Percentiles rank a stretch among this genome's conserved stretches.
These are phyloP conservation scores for Pichia sp. DNA, from an alignment of 1,139 yeast genomes.

Conservation along the genomic window DNA sequence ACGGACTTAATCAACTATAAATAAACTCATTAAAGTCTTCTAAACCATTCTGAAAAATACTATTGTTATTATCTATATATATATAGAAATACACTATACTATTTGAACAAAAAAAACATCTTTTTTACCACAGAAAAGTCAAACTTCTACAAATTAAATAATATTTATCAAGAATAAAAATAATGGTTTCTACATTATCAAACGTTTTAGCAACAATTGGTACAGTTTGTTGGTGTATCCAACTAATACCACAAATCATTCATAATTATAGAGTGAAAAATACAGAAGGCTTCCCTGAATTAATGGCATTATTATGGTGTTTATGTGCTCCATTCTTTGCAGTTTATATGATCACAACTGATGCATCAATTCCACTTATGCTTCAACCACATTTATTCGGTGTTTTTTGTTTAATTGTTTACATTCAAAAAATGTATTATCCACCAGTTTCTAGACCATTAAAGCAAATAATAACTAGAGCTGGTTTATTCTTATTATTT, in stretches of 20 bases:
- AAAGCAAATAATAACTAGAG: constrained; percentile 34
- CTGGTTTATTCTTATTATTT: constrained; percentile 36
- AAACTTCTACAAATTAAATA: no score
- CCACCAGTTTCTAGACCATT: constrained; percentile 54
- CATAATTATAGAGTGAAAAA: constrained; percentile 68
- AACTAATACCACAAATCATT: constrained; percentile 77
- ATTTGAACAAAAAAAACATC: no score
- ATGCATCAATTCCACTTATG: constrained; percentile 69
- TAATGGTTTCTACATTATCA: constrained; percentile 38
- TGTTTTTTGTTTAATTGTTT: constrained; percentile 59
- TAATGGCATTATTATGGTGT: constrained; percentile 83
- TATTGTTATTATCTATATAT: no score
- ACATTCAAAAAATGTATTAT: constrained; percentile 71
- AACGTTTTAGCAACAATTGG: constrained; percentile 86
- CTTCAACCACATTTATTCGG: constrained; percentile 86
- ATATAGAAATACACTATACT: no score
- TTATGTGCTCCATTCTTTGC: constrained; percentile 73
- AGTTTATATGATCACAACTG: constrained; percentile 67
- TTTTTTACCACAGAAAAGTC: no score
- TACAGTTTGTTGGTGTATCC: constrained; percentile 87
- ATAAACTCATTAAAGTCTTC: no score
- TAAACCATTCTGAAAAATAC: no score
- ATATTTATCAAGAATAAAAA: no score
- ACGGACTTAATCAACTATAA: no score
- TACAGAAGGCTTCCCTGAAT: constrained; percentile 79